Evolutionary conservation across 2,329 filamentous ascomycete species (phyloP), one percentile per base, ranked within the genome.

Genomic region (Penicillium psychrosexuale): DNA sequence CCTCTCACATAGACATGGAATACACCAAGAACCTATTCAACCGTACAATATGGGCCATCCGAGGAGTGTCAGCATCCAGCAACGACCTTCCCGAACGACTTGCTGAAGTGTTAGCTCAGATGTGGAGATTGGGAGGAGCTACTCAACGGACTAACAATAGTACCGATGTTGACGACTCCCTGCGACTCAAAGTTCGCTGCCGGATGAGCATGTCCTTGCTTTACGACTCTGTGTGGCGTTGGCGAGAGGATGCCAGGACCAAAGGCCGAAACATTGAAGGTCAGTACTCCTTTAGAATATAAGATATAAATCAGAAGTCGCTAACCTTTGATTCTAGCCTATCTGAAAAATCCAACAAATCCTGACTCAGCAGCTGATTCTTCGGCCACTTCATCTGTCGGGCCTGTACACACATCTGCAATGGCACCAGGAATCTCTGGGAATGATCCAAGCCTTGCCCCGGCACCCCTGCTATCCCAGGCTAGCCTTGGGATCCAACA

Each of bases 311-410:
- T 34, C 22, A 46, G 48, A 24, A 54, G 51, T 57, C 51, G 60
- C 55, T 64, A 66, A 55, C 22, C 27, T 33, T 28, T 22, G 3
- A 17, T n/a, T 33, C 2, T 37, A 78, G 78, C 78, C 75, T 91
- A 89, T 62, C 83, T 91, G 57, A 91, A 93, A 69, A 90, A 94
- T 67, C 90, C 91, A 40, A 96, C 91, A 54, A 88, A 93, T 69
- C 89, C 89, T 40, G 89, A 94, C 71, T 90, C 88, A 50, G 84
- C 84, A 67, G 85, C 85, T 69, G 86, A 90, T 71, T 89, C 86
- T 51, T 88, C 86, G 60, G 82, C 84, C 53, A 85, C 85, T 33
- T 89, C 86, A 15, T 78, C 77, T 6, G 73, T 81, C 22, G 80
- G 78, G 50, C 73, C 74, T 45, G 65, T 79, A 19, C 69, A 69